Conservation (phyloP, 345 rosid genomes). For the Iberis pinnata region DNA sequence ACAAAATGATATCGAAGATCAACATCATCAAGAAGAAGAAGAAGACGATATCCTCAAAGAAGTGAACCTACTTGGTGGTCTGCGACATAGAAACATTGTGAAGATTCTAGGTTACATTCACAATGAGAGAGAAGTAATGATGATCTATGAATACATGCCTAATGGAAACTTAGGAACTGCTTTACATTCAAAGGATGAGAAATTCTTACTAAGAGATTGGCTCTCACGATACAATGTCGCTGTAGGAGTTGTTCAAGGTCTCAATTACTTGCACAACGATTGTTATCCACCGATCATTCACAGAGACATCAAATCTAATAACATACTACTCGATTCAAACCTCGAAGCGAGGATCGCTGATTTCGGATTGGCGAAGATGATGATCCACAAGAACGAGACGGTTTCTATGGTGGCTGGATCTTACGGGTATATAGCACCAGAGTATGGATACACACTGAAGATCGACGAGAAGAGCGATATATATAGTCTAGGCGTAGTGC, state of each 20-base stretch:
- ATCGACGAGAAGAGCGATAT: slow-evolving; percentile 87
- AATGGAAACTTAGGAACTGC: slow-evolving; percentile 78
- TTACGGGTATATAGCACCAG: slow-evolving; percentile 88
- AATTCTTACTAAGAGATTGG: slow-evolving; percentile 75
- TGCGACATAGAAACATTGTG: slow-evolving; percentile 79
- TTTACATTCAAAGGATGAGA: slow-evolving; percentile 57
- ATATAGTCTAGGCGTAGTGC: slow-evolving; percentile 73
- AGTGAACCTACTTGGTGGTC: slow-evolving; percentile 68
- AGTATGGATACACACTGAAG: slow-evolving; percentile 81
- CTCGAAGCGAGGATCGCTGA: slow-evolving; percentile 78
- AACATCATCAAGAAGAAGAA: slow-evolving; percentile 38
- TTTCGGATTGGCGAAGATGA: slow-evolving; percentile 84
- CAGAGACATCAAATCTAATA: slow-evolving; percentile 88
- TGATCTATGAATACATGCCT: slow-evolving; percentile 77
- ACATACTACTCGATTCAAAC: slow-evolving; percentile 65
- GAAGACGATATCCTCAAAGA: slow-evolving; percentile 51
- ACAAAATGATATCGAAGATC: slow-evolving; percentile 42
- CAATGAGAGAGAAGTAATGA: slow-evolving; percentile 68
- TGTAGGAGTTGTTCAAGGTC: slow-evolving; percentile 80
- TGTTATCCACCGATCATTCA: slow-evolving; percentile 79
- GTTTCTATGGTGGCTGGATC: slow-evolving; percentile 93
- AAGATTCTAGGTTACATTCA: slow-evolving; percentile 70
- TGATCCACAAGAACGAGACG: slow-evolving; percentile 74
- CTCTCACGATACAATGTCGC: slow-evolving; percentile 79
- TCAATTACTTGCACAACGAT: slow-evolving; percentile 78